Conservation (phyloP, 495 filamentous ascomycete species). For the Tetracladium setigerum region DNA sequence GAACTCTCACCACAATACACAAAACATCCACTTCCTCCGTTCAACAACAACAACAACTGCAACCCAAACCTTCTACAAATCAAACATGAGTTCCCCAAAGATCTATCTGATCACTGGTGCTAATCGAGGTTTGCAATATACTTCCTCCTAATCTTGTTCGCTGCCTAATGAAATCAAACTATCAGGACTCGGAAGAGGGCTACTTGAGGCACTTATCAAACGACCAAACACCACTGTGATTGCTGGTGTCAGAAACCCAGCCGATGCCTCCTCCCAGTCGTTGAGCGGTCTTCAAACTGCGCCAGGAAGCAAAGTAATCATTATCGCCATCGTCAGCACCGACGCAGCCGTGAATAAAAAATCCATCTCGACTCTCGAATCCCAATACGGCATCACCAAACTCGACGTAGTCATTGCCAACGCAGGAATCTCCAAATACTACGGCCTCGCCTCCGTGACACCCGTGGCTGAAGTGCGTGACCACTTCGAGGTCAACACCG, state of each 20-base stretch:
- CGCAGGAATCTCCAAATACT: conserved; percentile 28
- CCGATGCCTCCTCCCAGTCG: conserved; percentile 7
- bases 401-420: conserved; percentile 47
- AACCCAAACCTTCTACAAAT: no score
- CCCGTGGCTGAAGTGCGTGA: conserved; percentile 24
- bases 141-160: neutral
- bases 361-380: conserved; percentile 20
- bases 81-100: neutral
- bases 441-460: conserved; percentile 16
- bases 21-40: no score
- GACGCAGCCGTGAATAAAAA: conserved; percentile 20
- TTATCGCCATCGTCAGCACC: conserved; percentile 34
- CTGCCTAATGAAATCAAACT: no score
- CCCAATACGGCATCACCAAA: conserved; percentile 22
- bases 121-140: conserved; percentile 25
- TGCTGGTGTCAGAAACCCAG: conserved; percentile 33
- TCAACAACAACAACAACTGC: no score
- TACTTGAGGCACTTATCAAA: conserved; percentile 30
- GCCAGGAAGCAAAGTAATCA: conserved; percentile 25
- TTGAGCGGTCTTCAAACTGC: conserved; percentile 24
- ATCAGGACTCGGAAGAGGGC: conserved; percentile 37
- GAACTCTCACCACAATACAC: no score
- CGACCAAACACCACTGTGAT: conserved; percentile 39
- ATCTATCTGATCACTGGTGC: conserved; percentile 26
- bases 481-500: conserved; percentile 33